Evolutionary conservation across 495 filamentous ascomycete genomes (phyloP), one percentile per base, ranked within the genome.

Genomic region (Collariella sp.): DNA sequence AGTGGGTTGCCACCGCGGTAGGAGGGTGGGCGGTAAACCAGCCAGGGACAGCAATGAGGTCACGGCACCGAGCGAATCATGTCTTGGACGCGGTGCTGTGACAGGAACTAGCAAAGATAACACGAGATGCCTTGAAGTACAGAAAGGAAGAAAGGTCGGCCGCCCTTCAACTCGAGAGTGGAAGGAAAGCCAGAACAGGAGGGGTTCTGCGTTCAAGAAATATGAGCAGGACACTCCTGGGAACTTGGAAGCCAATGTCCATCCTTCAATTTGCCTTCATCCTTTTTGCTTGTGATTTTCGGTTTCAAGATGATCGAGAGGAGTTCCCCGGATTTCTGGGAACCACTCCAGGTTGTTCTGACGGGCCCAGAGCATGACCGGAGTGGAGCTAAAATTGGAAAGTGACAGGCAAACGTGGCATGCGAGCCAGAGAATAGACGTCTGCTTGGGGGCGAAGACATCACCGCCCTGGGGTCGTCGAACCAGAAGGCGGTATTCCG

Each of bases 31-130:
- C 23, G 33, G 46, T 34, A 47, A 18, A 12, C 39, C 22, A 49
- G 36, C 48, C 46, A 58, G 47, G 50, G 29, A 40, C 29, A 38
- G 51, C 35, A 50, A 63, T 63, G 60, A 63, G 54, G 60, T 63
- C 57, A 63, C 61, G 42, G 36, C 45, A 51, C 50, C 40, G 47
- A 16, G 34, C 41, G 18, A 34, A 46, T 16, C 29, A 33, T 43
- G 36, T 52, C 45, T 47, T 10, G 31, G 18, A 22, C 7, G 29
- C 18, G 5, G n/a, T 16, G 15, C 38, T 47, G 45, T 31, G 33
- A 24, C 7, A 22, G 24, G 39, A 44, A 42, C 5, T n/a, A n/a
- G n/a, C n/a, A n/a, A n/a, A 51, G 16, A 29, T 42, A 19, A 50
- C 15, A 18, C 20, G 20, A 11, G 20, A 39, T 20, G n/a, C 11